Base-by-base conservation (phyloP, 768 basidiomycete genomes). In the Hypholoma fasciculare region DNA sequence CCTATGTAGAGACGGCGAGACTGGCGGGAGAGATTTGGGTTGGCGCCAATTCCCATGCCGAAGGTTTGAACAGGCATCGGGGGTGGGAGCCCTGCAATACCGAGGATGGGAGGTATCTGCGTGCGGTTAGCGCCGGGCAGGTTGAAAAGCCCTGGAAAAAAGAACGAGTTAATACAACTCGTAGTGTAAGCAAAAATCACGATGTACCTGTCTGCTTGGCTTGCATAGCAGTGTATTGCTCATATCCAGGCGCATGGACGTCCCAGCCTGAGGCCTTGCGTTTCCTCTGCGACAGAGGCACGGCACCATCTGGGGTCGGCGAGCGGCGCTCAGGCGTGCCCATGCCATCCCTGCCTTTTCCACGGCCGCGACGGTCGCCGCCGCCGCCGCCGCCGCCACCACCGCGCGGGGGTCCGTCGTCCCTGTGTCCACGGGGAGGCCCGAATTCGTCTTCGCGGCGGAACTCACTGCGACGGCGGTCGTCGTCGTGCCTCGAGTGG, bases 1-100 rank as follows among this genome's bases (percentile, higher is more conserved):
- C 96, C 97, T 63, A 98, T 95, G 70, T 99, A 99, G 17, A 99
- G 81, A 49, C 97, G 85, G 60, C 96, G 92, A 53, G 93, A 92
- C 73, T 99, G 96, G 58, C 96, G 87, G 12, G 92, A 92, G 50
- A 96, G 71, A 69, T 96, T 95, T 62, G 94, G 92, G 72, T 94
- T 90, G 56, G 85, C 86, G 56, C 88, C 90, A 42, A 92, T 88
- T 49, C 91, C 92, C 86, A 90, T 92, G 39, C 90, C 92, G 63
- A 93, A 92, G 20, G 84, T 89, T 62, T 88, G 88, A 7, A 92
- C 90, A 44, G 91, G 89, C 76, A 92, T 83, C 11, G 92, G 91
- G 19, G 90, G 85, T 46, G 92, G 90, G 26, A 93, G 80, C 40
- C 90, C 90, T 30, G 92, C 85, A 61, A 92, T 89, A 13, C 87